Evolutionary conservation across 2,329 filamentous ascomycete genomes (phyloP), one percentile per base, ranked within the genome.

Genomic region (Tolypocladium tropicale): DNA sequence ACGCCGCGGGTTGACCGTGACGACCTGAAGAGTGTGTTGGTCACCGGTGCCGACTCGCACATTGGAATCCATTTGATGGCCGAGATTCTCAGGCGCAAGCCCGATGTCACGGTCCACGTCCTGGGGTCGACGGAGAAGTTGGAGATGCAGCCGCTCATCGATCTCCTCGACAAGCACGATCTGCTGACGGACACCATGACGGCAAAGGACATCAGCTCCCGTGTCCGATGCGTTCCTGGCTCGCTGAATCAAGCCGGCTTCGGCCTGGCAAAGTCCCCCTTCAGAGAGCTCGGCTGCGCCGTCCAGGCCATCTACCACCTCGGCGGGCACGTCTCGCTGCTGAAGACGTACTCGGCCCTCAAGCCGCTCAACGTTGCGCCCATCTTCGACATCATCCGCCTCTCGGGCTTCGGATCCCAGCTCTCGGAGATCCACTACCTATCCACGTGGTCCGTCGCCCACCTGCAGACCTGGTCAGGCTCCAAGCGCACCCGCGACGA

Each of bases 271-370:
- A 58, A 59, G 33, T 55, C 59, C 4, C 60, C 57, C 2, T 66
- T 65, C 52, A 57, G 56, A 16, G 55, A 60, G 34, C 63, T 67
- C 3, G 64, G 63, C 18, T 57, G 59, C 43, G 59, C 50, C 12
- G 54, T 65, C 12, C 56, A 63, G 28, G 53, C 61, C 12, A 65
- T 65, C 54, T 65, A 65, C 56, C 62, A 65, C 50, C 59, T 64
- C n/a, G 64, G 64, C 32, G 62, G 63, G 21, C 63, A 63, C 36
- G 62, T 65, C 25, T 66, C 63, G 9, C 58, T 66, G 12, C 57
- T 66, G 28, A 63, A 63, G 57, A 62, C 63, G 2, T 66, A 64
- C 54, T 53, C 54, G 18, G 57, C 60, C 28, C 56, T 65, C 46
- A 62, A 62, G 54, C 53, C 57, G 3, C 43, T 57, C 55, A 66